These are phyloP conservation scores for Sporothrix schenckii DNA, from an alignment of 2,329 filamentous ascomycete species.

Conservation along the genomic window DNA sequence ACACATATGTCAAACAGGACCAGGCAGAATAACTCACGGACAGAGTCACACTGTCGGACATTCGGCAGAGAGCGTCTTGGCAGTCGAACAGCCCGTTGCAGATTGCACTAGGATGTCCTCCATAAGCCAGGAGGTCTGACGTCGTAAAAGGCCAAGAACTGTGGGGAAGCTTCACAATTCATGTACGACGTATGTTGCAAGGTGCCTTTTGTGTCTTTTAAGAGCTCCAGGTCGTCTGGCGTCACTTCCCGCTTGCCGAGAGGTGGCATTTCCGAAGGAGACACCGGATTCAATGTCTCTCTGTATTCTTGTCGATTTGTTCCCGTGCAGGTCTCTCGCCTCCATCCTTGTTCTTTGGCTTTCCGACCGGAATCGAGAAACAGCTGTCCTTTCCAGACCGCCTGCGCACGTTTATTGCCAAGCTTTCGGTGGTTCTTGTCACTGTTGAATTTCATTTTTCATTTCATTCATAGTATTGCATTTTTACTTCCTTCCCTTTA, in stretches of 20 bases:
- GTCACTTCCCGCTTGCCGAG: too few relatives aligned
- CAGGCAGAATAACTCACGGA: neutral
- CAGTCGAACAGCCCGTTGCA: neutral
- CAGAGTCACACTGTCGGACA: neutral
- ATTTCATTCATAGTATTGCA: neutral
- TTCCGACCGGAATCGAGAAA: neutral
- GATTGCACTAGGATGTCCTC: neutral
- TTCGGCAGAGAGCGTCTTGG: conserved; percentile 1
- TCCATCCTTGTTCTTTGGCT: neutral
- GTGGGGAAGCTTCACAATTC: neutral
- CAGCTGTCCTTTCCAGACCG: conserved; percentile 18
- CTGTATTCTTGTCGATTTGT: too few relatives aligned
- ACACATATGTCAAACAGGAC: conserved; percentile 12
- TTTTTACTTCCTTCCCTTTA: neutral
- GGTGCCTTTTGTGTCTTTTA: too few relatives aligned
- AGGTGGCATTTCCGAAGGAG: too few relatives aligned
- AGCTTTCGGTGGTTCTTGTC: neutral
- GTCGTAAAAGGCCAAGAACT: neutral
- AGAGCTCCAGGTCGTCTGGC: too few relatives aligned
- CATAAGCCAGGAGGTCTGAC: neutral
- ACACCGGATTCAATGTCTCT: too few relatives aligned
- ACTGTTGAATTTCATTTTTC: neutral
- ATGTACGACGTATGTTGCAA: too few relatives aligned
- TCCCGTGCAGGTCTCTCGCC: neutral
- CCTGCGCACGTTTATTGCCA: neutral